Percentiles rank a stretch among this genome's conserved stretches.
Evolutionary conservation across 495 filamentous ascomycete species (phyloP).

Genomic region (Choiromyces venosus): DNA sequence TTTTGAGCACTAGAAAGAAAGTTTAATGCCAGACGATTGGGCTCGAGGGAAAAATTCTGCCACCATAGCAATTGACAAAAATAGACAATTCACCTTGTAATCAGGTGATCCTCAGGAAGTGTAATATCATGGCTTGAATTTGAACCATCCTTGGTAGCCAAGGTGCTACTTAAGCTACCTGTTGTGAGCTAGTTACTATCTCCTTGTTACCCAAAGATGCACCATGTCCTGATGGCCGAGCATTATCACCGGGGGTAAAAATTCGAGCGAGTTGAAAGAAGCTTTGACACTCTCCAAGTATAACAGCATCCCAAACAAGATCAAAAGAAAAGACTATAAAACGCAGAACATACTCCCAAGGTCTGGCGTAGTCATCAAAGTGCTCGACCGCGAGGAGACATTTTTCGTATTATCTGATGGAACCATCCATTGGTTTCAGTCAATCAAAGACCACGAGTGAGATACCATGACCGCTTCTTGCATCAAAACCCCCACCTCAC

Average conservation of each 20-base stretch:
- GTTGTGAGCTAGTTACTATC: too few relatives aligned
- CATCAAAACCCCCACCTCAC: not conserved
- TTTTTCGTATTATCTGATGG: not conserved
- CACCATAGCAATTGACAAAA: not conserved
- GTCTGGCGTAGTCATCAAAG: not conserved
- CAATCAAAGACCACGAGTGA: not conserved
- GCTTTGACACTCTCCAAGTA: too few relatives aligned
- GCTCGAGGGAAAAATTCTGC: not conserved
- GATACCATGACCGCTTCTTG: not conserved
- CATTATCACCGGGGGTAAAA: too few relatives aligned
- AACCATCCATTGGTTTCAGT: not conserved
- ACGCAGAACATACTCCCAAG: not conserved
- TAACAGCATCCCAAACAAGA: not conserved
- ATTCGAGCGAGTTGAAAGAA: too few relatives aligned
- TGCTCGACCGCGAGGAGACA: not conserved
- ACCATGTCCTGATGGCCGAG: too few relatives aligned
- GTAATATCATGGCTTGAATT: not conserved
- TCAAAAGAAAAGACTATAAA: not conserved
- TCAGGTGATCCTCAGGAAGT: not conserved
- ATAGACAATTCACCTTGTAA: not conserved
- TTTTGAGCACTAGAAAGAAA: not conserved
- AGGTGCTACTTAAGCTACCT: too few relatives aligned
- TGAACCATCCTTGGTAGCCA: too few relatives aligned
- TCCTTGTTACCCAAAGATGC: too few relatives aligned
- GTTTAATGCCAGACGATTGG: too few relatives aligned